A percentile compares a stretch with the other conserved stretches of the same genome.
Evolutionary conservation across 768 basidiomycete genomes (phyloP).

Genomic region (Lanmaoa pseudosensibilis): DNA sequence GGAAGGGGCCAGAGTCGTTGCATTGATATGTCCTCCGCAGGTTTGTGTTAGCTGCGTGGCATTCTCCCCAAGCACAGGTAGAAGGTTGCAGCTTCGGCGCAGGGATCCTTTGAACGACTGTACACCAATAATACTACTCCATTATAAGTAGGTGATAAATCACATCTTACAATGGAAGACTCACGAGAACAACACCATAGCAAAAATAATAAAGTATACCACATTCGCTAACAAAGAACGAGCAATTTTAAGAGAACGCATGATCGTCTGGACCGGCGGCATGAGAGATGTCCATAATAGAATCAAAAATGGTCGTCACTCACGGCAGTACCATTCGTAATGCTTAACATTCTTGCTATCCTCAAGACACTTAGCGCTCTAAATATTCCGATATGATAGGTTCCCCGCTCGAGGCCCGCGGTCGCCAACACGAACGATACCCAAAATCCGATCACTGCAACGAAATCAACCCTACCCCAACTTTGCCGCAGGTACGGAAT

Average conservation of each 20-base stretch:
- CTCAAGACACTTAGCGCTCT: slow-evolving; percentile 86
- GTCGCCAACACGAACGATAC: slow-evolving; percentile 71
- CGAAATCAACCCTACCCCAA: slow-evolving; percentile 87
- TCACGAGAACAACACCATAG: slow-evolving; percentile 84
- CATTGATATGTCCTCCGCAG: slow-evolving; percentile 83
- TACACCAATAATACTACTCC: slow-evolving; percentile 76
- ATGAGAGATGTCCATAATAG: slow-evolving; percentile 9
- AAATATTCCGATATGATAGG: slow-evolving; percentile 80
- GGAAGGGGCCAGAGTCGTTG: slow-evolving; percentile 45
- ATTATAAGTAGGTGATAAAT: not conserved
- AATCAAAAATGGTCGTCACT: slow-evolving; percentile 26
- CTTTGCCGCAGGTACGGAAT: slow-evolving; percentile 90
- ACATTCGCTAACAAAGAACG: slow-evolving; percentile 88
- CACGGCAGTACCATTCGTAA: slow-evolving; percentile 91
- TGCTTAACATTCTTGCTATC: slow-evolving; percentile 75
- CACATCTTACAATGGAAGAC: slow-evolving; percentile 21
- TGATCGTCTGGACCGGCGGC: slow-evolving; percentile 58
- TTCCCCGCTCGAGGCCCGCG: slow-evolving; percentile 64
- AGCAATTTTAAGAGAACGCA: slow-evolving; percentile 89
- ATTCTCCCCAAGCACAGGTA: slow-evolving; percentile 53
- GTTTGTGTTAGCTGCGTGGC: slow-evolving; percentile 51
- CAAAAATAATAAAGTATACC: slow-evolving; percentile 89
- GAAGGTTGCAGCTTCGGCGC: slow-evolving; percentile 59
- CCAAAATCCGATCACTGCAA: slow-evolving; percentile 89
- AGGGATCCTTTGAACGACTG: slow-evolving; percentile 90